Evolutionary conservation across 2,329 filamentous ascomycete species (phyloP).

Genomic region (Anisogramma anomala): DNA sequence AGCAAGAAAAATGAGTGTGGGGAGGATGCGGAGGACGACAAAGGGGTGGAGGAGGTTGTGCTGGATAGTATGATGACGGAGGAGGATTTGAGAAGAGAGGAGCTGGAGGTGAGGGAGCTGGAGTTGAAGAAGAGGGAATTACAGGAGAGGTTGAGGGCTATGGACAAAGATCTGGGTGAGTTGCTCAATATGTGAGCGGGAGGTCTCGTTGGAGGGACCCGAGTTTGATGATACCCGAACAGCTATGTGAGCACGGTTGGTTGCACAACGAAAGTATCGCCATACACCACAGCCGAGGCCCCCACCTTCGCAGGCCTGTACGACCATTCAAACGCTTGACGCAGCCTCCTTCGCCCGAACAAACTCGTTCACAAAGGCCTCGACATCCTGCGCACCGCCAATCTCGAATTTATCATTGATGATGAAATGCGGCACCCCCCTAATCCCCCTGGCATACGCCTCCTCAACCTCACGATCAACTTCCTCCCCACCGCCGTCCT

Average conservation of each 20-base stretch:
- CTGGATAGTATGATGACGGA: conserved; percentile 44
- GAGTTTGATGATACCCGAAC: conserved; percentile 12
- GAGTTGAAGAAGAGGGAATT: conserved; percentile 46
- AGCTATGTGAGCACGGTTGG: not conserved
- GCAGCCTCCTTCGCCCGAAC: conserved; percentile 32
- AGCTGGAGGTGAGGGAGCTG: conserved; percentile 50
- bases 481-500: conserved; percentile 41
- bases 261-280: not conserved
- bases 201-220: not conserved
- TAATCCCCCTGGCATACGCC: conserved; percentile 40
- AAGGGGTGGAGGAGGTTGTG: conserved; percentile 36
- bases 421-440: conserved; percentile 64
- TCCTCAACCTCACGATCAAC: conserved; percentile 45
- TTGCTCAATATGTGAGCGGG: conserved; percentile 38
- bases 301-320: not conserved
- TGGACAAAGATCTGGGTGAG: conserved; percentile 46
- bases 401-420: conserved; percentile 58
- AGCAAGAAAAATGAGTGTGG: conserved; percentile 51
- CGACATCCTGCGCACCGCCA: conserved; percentile 60
- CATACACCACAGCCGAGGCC: not conserved
- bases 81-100: conserved; percentile 56
- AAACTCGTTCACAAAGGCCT: conserved; percentile 55
- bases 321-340: not conserved
- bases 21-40: conserved; percentile 44
- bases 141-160: conserved; percentile 38